Evolutionary conservation across 75 land plant species (phyloP), one percentile per base, ranked within the genome.

Genomic region (Azolla pinnata): DNA sequence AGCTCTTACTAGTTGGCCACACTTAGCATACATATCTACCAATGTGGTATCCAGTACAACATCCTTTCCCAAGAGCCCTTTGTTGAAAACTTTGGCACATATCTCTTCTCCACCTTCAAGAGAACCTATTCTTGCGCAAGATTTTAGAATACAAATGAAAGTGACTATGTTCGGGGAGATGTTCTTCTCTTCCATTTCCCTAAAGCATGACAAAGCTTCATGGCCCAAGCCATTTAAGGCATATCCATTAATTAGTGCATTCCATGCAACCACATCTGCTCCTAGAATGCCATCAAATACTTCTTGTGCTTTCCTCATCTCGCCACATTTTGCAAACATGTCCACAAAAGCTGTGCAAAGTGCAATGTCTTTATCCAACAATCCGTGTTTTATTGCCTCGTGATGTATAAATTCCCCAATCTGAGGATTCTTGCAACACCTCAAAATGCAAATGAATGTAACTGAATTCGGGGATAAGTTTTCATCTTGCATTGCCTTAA

Each of bases 11-110:
- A 67, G 25, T 3, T 61, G n/a, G 0, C 59, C 64, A 47, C 70
- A 66, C 31, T 72, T 60, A 17, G 59, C 33, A 51, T 72, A 66
- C 58, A 72, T 59, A 31, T 61, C 33, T 10, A 72, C 25, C 16
- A 72, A 21, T 12, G 70, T 38, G 47, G 55, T 66, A 1, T 31
- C 63, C 31, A 67, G 25, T 34, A 30, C 14, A 2, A 32, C 48
- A 46, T 54, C 54, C 2, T 27, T 16, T 31, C 32, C 57, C 49
- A 46, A 46, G 21, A 57, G 33, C 2, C 74, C 74, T 30, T 23
- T 26, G 32, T 59, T 59, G 5, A 53, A 18, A 56, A 46, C 56
- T 3, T 33, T 53, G 29, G 70, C 64, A 56, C 60, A 70, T 1
- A 50, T n/a, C 24, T 61, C 42, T 33, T 54, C 54, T 0, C 74